Conservation (phyloP, 139 green algal genomes). For the Chlorella sp. region DNA sequence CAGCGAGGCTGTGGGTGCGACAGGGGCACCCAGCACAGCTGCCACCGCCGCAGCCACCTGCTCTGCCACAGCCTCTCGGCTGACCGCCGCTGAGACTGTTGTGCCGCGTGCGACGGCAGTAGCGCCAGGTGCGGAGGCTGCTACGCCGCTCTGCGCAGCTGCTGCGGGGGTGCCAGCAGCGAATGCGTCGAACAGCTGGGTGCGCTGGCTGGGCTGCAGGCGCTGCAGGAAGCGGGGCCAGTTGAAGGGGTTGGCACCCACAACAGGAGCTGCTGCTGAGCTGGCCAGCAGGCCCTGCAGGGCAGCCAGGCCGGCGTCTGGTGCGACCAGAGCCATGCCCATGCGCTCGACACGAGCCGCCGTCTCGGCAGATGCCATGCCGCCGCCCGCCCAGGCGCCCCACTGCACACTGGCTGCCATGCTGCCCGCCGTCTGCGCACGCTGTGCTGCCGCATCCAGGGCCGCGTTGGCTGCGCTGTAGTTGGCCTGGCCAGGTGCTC, state of each 20-base stretch:
- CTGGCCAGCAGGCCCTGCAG: conserved; percentile 33
- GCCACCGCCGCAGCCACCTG: conserved; percentile 33
- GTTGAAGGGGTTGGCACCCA: conserved; percentile 71
- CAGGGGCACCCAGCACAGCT: conserved; percentile 34
- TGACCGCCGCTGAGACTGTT: neutral
- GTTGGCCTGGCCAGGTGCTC: conserved; percentile 64
- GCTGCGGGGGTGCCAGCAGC: neutral
- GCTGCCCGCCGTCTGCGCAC: neutral
- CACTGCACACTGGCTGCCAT: conserved; percentile 50
- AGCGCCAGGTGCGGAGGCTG: neutral
- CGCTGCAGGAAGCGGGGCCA: conserved; percentile 68
- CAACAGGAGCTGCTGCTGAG: conserved; percentile 2
- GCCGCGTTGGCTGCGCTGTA: conserved; percentile 68
- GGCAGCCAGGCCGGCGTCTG: conserved; percentile 44
- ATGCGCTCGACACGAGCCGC: conserved; percentile 48
- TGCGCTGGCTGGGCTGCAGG: conserved; percentile 41
- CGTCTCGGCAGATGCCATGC: conserved; percentile 51
- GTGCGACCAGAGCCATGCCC: conserved; percentile 63
- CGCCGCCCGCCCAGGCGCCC: conserved; percentile 59
- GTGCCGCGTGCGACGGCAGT: neutral
- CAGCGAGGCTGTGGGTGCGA: conserved; percentile 48
- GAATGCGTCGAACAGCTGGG: conserved; percentile 46
- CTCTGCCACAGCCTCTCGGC: conserved; percentile 32
- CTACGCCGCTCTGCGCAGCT: neutral
- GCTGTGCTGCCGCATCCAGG: conserved; percentile 57